These are phyloP conservation scores for Adansonia digitata DNA, from an alignment of 345 rosid genomes.

Conservation along the genomic window DNA sequence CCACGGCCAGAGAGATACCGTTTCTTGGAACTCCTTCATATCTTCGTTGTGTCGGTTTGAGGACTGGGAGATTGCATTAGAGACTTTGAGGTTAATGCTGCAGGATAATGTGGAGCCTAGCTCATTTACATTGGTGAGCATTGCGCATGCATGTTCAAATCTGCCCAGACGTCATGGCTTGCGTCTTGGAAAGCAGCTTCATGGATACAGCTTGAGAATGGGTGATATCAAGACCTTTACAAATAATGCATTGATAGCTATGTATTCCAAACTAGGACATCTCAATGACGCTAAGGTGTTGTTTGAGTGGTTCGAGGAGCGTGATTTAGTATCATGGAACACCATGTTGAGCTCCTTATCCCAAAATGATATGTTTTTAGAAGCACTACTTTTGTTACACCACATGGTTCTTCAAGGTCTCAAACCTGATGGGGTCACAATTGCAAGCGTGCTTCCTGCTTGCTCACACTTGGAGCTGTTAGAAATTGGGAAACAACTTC, in stretches of 20 bases:
- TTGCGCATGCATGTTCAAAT: conserved; percentile 70
- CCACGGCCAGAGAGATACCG: conserved; percentile 50
- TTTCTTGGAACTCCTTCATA: conserved; percentile 86
- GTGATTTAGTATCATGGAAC: conserved; percentile 87
- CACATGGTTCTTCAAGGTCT: conserved; percentile 55
- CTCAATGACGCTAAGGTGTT: conserved; percentile 37
- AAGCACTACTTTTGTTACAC: conserved; percentile 47
- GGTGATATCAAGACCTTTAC: conserved; percentile 60
- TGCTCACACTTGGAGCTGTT: conserved; percentile 70
- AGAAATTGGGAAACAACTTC: conserved; percentile 67
- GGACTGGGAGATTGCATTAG: conserved; percentile 67
- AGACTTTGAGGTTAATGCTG: conserved; percentile 58
- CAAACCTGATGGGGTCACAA: conserved; percentile 69
- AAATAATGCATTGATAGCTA: conserved; percentile 67
- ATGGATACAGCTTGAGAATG: conserved; percentile 54
- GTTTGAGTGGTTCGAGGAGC: conserved; percentile 47
- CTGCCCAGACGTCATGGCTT: conserved; percentile 36
- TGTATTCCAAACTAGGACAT: conserved; percentile 72
- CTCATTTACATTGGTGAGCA: conserved; percentile 80
- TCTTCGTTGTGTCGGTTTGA: conserved; percentile 54
- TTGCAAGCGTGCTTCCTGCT: conserved; percentile 83
- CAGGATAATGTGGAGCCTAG: conserved; percentile 55
- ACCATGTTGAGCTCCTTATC: conserved; percentile 61
- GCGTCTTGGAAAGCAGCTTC: conserved; percentile 71
- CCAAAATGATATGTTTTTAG: conserved; percentile 56